phyloP scores from a whole-genome alignment of 257 asterid species.

The Orobanche coerulescens region DNA sequence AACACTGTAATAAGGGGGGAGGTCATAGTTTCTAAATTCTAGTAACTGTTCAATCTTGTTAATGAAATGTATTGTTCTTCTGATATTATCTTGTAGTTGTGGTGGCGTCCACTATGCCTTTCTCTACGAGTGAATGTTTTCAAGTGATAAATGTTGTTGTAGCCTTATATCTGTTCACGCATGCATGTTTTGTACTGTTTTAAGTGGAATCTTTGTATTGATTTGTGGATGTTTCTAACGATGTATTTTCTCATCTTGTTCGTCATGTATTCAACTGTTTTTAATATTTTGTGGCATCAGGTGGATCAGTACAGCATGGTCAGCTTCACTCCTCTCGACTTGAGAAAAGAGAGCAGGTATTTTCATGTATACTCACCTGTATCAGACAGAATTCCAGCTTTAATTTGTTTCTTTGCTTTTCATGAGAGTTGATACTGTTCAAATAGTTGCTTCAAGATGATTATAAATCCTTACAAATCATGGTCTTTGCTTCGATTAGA shows the following conservation, averaged over 20 bases:
- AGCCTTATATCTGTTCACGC: too few species aligned
- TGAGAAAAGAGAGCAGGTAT: conserved; percentile 91
- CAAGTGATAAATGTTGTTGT: too few species aligned
- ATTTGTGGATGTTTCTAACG: not conserved
- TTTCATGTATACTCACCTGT: conserved; percentile 3
- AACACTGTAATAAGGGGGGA: not conserved
- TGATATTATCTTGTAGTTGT: not conserved
- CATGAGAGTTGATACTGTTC: not conserved
- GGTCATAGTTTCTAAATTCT: not conserved
- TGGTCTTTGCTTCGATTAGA: too few species aligned
- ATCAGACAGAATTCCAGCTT: not conserved
- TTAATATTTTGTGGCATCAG: conserved; percentile 34
- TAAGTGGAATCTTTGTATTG: too few species aligned
- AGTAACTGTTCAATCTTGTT: not conserved
- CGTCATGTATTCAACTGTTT: not conserved
- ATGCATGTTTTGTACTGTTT: too few species aligned
- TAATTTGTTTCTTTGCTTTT: not conserved
- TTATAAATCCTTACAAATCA: not conserved
- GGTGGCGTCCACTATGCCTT: not conserved
- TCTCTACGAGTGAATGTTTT: not conserved
- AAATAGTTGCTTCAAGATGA: not conserved
- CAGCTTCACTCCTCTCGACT: conserved; percentile 76
- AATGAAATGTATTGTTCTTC: not conserved
- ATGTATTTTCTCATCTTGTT: not conserved
- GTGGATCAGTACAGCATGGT: conserved; percentile 96